Evolutionary conservation across 2,329 filamentous ascomycete genomes (phyloP), one percentile per base, ranked within the genome.

Genomic region (Colletotrichum endophyticum): DNA sequence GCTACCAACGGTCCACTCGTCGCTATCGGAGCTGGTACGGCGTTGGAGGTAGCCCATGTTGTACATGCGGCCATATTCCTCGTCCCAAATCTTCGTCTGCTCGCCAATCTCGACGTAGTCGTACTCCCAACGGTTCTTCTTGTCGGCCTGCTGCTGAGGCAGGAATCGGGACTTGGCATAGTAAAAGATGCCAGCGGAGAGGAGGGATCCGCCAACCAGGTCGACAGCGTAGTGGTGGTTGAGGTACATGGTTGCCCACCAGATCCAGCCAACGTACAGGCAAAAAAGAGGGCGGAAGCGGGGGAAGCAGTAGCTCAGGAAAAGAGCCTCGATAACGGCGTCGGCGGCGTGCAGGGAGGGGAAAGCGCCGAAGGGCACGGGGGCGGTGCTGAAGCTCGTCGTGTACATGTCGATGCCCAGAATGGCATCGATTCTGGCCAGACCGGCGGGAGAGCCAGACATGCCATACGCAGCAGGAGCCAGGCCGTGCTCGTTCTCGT

Each of bases 181-280:
- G 86, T 96, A 98, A 89, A 95, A 99, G 75, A 94, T 92, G 67
- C 94, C 88, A 15, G 93, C 93, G 28, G 95, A 94, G 76, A 95
- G 89, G 76, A 98, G 88, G 83, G 94, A 95, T 80, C 96, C 96
- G 44, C 92, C 95, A 30, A 98, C 95, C 67, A 99, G 89, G 84
- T 99, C 96, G 56, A 99, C 94, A 36, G 96, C 96, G 84, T 99
- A 99, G 87, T 99, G 96, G 86, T 99, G 96, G 82, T 95, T 98
- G 69, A 99, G 91, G 83, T 99, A 98, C 95, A 99, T 98, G 80
- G 96, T 99, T 15, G 96, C 95, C 96, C 96, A 99, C 95, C 96
- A 98, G 81, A 98, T 93, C 96, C 96, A 98, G 83, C 94, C 91
- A 61, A 94, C 94, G 85, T 98, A 99, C 78, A 91, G 89, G 78